Percentiles rank a stretch among this genome's conserved stretches.
phyloP scores from a whole-genome alignment of 768 basidiomycete species.

The Xerocomellus dryophilus region DNA sequence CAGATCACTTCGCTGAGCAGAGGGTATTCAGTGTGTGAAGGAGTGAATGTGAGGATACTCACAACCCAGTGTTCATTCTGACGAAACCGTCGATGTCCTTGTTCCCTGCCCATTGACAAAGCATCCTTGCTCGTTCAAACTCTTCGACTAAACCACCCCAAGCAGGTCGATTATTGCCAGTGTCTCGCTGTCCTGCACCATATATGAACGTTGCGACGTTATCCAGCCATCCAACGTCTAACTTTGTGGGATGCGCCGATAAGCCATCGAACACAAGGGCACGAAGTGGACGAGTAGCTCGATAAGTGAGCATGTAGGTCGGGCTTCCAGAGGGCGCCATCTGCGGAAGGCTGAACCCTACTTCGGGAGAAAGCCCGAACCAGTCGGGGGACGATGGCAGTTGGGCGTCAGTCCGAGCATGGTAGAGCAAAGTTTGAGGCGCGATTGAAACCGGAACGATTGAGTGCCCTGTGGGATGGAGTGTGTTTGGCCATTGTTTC shows the following conservation, averaged over 20 bases:
- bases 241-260: conserved; percentile 1
- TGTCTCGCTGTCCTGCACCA: conserved; percentile 1
- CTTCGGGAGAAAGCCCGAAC: conserved; percentile 6
- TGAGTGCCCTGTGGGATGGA: conserved; percentile 1
- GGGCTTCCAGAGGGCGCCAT: neutral
- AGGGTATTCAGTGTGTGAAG: neutral
- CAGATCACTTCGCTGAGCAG: conserved; percentile 4
- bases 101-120: conserved; percentile 1
- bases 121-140: neutral
- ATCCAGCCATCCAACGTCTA: conserved; percentile 1
- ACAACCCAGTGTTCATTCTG: conserved; percentile 6
- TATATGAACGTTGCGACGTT: conserved; percentile 3
- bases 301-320: conserved; percentile 1
- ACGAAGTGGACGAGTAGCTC: neutral
- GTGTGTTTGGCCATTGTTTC: conserved; percentile 8
- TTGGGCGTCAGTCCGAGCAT: neutral
- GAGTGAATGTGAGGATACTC: neutral
- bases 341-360: conserved; percentile 3
- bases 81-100: neutral
- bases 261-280: conserved; percentile 5
- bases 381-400: conserved; percentile 1
- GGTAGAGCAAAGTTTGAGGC: conserved; percentile 3
- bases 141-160: conserved; percentile 1
- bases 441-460: conserved; percentile 2
- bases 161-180: neutral